phyloP scores from a whole-genome alignment of 2,329 filamentous ascomycete species.

The Talaromyces piceae region DNA sequence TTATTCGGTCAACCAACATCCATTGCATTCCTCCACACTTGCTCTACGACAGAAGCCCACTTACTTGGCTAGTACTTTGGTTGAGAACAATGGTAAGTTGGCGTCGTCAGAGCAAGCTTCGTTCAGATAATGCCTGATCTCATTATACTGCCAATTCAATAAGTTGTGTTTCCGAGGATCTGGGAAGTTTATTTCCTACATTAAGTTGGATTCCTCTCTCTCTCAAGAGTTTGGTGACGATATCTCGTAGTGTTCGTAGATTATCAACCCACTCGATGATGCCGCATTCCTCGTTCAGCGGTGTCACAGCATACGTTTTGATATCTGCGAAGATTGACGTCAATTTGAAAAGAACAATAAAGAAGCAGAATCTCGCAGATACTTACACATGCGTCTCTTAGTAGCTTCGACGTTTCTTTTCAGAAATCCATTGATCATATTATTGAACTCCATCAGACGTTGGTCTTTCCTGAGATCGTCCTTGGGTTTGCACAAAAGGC shows the following conservation, averaged over 20 bases:
- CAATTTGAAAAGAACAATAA: not conserved
- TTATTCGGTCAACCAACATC: conserved; percentile 8
- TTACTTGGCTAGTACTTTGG: conserved; percentile 47
- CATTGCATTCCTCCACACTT: not conserved
- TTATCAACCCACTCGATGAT: conserved; percentile 98
- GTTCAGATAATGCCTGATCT: conserved; percentile 54
- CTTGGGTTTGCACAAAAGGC: conserved; percentile 92
- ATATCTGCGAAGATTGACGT: conserved; percentile 48
- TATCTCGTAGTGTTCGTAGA: conserved; percentile 86
- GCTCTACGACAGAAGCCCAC: conserved; percentile 1
- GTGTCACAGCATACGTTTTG: conserved; percentile 93
- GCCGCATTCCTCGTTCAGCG: conserved; percentile 93
- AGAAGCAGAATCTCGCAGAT: not conserved
- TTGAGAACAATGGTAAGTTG: conserved; percentile 65
- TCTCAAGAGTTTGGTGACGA: conserved; percentile 70
- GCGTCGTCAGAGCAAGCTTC: conserved; percentile 56
- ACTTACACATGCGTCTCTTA: conserved; percentile 67
- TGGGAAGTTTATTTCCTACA: conserved; percentile 21
- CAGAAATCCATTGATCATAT: conserved; percentile 91
- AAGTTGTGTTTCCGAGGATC: not conserved
- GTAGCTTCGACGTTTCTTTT: conserved; percentile 88
- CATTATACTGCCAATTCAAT: conserved; percentile 52
- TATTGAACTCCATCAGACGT: conserved; percentile 97
- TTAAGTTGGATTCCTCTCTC: conserved; percentile 59
- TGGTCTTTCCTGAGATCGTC: conserved; percentile 97